A percentile compares a stretch with the other conserved stretches of the same genome.
Evolutionary conservation across 441 rosid genomes (phyloP).

Genomic region (Raphanus hybrid): DNA sequence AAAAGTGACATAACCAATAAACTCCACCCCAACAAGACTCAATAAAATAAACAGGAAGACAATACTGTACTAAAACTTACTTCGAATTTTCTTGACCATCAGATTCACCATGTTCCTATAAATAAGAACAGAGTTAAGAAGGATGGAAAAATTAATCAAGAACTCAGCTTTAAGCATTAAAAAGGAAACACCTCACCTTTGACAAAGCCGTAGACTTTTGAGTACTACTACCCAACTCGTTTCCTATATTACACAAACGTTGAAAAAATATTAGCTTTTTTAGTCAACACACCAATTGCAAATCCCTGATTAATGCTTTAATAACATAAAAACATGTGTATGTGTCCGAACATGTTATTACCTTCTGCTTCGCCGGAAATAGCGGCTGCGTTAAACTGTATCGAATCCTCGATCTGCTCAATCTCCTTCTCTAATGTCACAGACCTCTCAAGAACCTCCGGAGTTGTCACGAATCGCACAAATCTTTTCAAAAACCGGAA

Average conservation of each 20-base stretch:
- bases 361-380: conserved; percentile 64
- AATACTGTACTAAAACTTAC: conserved; percentile 57
- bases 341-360: conserved; percentile 41
- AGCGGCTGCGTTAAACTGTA: conserved; percentile 61
- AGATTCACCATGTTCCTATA: conserved; percentile 52
- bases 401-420: conserved; percentile 78
- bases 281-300: too few species aligned
- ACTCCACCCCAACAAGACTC: too few species aligned
- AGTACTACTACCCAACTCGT: conserved; percentile 38
- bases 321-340: too few species aligned
- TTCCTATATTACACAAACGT: conserved; percentile 44
- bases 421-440: conserved; percentile 84
- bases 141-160: not conserved
- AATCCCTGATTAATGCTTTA: too few species aligned
- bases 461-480: conserved; percentile 90
- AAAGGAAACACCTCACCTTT: conserved; percentile 2
- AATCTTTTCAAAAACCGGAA: conserved; percentile 49
- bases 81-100: conserved; percentile 82
- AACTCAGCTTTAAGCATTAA: conserved; percentile 29
- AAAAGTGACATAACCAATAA: not conserved
- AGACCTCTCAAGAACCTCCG: conserved; percentile 96
- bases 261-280: too few species aligned
- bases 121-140: conserved; percentile 33
- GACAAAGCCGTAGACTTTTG: conserved; percentile 46
- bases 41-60: too few species aligned